Conservation (phyloP, 2,329 filamentous ascomycete species). For the Ophiostoma australiae region DNA sequence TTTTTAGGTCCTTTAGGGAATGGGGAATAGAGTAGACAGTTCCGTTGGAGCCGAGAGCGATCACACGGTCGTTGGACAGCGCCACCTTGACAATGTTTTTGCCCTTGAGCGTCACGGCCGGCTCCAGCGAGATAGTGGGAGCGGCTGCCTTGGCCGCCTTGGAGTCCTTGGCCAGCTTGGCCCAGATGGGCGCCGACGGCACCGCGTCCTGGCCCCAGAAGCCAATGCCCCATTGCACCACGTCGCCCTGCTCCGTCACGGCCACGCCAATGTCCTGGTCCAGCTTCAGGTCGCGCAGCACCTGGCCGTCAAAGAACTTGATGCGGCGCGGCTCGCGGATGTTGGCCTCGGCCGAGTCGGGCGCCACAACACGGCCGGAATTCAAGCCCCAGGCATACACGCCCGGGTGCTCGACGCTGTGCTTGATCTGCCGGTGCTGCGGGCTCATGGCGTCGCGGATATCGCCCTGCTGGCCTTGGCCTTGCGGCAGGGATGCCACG, state of each 20-base stretch:
- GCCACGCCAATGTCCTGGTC: conserved; percentile 78
- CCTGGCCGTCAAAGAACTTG: conserved; percentile 73
- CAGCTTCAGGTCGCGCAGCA: conserved; percentile 83
- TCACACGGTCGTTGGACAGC: conserved; percentile 75
- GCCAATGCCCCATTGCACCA: conserved; percentile 84
- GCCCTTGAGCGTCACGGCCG: conserved; percentile 68
- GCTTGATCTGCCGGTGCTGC: conserved; percentile 85
- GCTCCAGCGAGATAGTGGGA: conserved; percentile 55
- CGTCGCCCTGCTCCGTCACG: conserved; percentile 78
- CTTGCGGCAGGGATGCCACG: conserved; percentile 43
- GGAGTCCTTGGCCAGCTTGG: conserved; percentile 10
- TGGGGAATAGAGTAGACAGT: conserved; percentile 80
- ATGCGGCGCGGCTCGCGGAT: conserved; percentile 79
- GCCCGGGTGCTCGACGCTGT: conserved; percentile 75
- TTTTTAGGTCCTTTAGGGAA: conserved; percentile 64
- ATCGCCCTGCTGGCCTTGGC: conserved; percentile 57
- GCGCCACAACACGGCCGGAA: conserved; percentile 74
- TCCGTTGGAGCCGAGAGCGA: conserved; percentile 70
- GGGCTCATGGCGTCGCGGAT: conserved; percentile 73
- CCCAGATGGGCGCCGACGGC: conserved; percentile 8
- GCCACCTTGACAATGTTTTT: conserved; percentile 74
- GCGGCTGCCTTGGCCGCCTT: conserved; percentile 32
- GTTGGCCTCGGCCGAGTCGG: conserved; percentile 68
- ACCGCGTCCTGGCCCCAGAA: conserved; percentile 41
- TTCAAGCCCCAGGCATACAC: conserved; percentile 96